These are phyloP conservation scores for Benincasa hispida DNA, from an alignment of 306 rosid species.

Conservation along the genomic window DNA sequence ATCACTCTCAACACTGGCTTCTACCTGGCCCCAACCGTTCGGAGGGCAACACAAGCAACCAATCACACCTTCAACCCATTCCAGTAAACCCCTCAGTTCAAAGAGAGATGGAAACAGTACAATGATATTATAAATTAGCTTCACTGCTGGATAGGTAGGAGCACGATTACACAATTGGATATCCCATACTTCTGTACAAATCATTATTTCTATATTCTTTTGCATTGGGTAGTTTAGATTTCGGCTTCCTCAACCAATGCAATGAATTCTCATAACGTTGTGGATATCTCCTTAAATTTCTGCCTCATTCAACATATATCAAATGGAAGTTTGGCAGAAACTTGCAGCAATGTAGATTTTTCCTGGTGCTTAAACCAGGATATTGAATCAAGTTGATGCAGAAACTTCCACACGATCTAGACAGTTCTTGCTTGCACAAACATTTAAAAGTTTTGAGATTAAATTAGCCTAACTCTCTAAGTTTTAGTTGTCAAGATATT, in stretches of 20 bases:
- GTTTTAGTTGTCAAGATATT: not conserved
- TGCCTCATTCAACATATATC: not conserved
- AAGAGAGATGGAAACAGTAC: slow-evolving; percentile 31
- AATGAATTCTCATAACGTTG: not conserved
- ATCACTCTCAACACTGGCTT: slow-evolving; percentile 31
- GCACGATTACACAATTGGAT: not conserved
- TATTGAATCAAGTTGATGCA: not conserved
- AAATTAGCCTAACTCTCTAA: not conserved
- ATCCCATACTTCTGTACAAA: slow-evolving; percentile 4
- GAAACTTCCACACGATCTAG: not conserved
- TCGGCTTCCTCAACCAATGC: slow-evolving; percentile 1
- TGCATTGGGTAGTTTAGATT: slow-evolving; percentile 7
- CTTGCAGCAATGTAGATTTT: not conserved
- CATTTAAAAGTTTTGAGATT: not conserved
- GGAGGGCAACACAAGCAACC: slow-evolving; percentile 16
- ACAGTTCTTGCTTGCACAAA: not conserved
- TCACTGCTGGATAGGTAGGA: slow-evolving; percentile 2
- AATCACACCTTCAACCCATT: slow-evolving; percentile 19
- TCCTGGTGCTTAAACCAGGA: not conserved
- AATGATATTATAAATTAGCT: not conserved
- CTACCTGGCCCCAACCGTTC: slow-evolving; percentile 17
- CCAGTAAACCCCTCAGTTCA: slow-evolving; percentile 17
- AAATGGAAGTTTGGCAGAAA: not conserved
- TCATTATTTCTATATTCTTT: not conserved
- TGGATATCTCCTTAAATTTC: not conserved